Conservation (phyloP, 2,329 filamentous ascomycete species). For the Diaporthe sp. region DNA sequence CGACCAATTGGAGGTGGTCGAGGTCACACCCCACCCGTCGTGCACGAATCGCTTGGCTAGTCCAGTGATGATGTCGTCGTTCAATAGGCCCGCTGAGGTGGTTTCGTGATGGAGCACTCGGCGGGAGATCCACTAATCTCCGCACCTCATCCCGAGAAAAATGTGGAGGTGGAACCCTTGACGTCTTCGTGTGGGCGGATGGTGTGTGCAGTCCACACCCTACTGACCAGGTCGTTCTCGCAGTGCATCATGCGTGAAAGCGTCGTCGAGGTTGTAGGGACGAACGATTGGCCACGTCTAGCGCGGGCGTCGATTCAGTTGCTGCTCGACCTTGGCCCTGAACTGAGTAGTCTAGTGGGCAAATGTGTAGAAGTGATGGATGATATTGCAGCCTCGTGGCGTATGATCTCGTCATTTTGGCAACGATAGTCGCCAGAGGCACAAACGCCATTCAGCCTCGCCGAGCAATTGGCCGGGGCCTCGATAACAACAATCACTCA, state of each 20-base stretch:
- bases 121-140: constrained; percentile 31
- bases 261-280: constrained; percentile 21
- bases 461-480: constrained; percentile 28
- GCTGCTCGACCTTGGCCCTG: not conserved
- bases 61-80: constrained; percentile 25
- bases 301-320: constrained; percentile 28
- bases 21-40: constrained; percentile 31
- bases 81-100: constrained; percentile 31
- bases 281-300: constrained; percentile 36
- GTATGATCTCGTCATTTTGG: constrained; percentile 32
- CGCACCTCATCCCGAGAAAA: constrained; percentile 31
- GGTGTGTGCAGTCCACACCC: constrained; percentile 36
- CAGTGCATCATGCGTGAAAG: constrained; percentile 21
- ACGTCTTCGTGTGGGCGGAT: constrained; percentile 16
- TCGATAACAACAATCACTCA: constrained; percentile 10
- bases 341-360: not conserved
- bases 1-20: constrained; percentile 24
- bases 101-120: constrained; percentile 35
- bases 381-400: constrained; percentile 29
- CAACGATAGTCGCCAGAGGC: constrained; percentile 29
- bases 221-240: constrained; percentile 25
- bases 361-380: not conserved
- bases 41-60: constrained; percentile 33
- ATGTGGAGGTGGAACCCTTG: constrained; percentile 36
- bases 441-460: constrained; percentile 22